Conservation (phyloP, 2,329 filamentous ascomycete genomes). For the Aspergillus oerlinghausenensis region DNA sequence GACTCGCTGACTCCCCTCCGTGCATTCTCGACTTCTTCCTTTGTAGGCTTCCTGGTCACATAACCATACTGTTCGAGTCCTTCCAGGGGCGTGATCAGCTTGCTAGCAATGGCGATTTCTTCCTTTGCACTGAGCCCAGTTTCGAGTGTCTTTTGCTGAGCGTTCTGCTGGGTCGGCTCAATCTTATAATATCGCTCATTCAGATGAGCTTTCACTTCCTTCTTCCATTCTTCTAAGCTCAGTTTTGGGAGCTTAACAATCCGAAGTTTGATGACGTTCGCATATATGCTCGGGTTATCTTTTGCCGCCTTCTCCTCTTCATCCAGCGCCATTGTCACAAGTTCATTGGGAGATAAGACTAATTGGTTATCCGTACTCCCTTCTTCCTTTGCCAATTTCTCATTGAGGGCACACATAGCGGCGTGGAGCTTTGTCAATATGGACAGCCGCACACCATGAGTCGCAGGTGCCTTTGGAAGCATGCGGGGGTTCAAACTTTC, state of each 20-base stretch:
- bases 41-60: conserved; percentile 62
- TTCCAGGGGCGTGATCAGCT: conserved; percentile 60
- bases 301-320: conserved; percentile 73
- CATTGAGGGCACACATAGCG: conserved; percentile 40
- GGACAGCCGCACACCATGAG: conserved; percentile 37
- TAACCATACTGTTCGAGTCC: conserved; percentile 69
- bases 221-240: conserved; percentile 65
- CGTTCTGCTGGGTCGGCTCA: conserved; percentile 26
- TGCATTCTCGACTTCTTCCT: conserved; percentile 62
- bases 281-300: conserved; percentile 67
- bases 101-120: conserved; percentile 62
- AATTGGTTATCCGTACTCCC: conserved; percentile 29
- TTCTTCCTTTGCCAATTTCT: conserved; percentile 30
- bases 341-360: conserved; percentile 39
- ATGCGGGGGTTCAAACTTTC: conserved; percentile 45
- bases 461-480: conserved; percentile 40
- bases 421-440: conserved; percentile 43
- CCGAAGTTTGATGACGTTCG: conserved; percentile 76
- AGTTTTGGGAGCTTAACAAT: conserved; percentile 74
- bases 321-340: conserved; percentile 45
- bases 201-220: conserved; percentile 50
- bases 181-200: conserved; percentile 34
- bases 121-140: conserved; percentile 66
- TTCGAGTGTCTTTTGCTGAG: conserved; percentile 51
- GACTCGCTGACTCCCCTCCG: conserved; percentile 61